phyloP scores from a whole-genome alignment of 2,329 filamentous ascomycete genomes.

The Venturiaceae sp. region DNA sequence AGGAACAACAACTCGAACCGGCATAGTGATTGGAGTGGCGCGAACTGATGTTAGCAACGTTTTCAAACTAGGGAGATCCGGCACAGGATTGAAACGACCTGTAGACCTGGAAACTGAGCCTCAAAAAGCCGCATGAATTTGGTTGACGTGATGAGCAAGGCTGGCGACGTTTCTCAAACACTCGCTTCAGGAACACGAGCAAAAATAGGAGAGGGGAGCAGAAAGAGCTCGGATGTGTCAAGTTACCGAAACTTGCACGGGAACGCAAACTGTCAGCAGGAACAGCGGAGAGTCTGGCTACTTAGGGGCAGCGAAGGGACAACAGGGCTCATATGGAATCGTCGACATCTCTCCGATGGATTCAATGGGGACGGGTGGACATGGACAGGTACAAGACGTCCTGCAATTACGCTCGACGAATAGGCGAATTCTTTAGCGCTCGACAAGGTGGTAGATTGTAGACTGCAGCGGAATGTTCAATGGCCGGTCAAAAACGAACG shows the following conservation, averaged over 20 bases:
- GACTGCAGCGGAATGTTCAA: background rate
- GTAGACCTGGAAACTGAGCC: constrained; percentile 5
- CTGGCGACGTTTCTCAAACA: constrained; percentile 8
- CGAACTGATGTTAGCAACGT: constrained; percentile 27
- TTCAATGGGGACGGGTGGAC: background rate
- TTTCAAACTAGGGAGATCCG: constrained; percentile 23
- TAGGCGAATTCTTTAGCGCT: background rate
- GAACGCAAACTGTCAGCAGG: background rate
- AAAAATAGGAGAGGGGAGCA: background rate
- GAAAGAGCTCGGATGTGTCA: background rate
- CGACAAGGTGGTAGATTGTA: background rate
- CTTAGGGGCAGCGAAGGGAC: background rate
- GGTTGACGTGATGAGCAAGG: constrained; percentile 1
- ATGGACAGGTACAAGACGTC: background rate
- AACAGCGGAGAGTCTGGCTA: background rate
- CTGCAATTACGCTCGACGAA: background rate
- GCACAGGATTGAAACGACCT: constrained; percentile 6
- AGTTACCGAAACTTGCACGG: background rate
- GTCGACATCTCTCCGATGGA: background rate
- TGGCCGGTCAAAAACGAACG: background rate
- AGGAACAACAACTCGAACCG: constrained; percentile 17
- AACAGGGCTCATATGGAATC: background rate
- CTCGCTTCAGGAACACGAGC: background rate
- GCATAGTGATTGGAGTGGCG: constrained; percentile 30
- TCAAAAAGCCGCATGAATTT: constrained; percentile 10